Percentiles rank a stretch among this genome's conserved stretches.
Conservation (phyloP, 2,329 filamentous ascomycete genomes). For the Trichoderma pleuroti region DNA sequence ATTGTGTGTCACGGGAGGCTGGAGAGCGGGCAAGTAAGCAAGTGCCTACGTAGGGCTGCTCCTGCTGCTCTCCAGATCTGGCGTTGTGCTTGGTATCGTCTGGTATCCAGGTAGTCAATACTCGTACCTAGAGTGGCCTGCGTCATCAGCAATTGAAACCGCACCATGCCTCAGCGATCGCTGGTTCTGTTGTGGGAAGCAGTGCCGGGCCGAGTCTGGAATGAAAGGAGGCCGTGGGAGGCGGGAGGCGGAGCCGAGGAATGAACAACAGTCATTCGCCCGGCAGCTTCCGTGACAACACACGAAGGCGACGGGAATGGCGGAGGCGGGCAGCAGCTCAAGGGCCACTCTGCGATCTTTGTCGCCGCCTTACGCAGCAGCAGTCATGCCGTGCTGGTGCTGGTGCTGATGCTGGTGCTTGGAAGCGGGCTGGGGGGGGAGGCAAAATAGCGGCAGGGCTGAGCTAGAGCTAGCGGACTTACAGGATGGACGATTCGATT, state of each 20-base stretch:
- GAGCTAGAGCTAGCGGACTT: constrained; percentile 1
- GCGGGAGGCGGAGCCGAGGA: constrained; percentile 21
- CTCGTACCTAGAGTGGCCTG: constrained; percentile 4
- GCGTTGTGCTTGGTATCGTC: not conserved
- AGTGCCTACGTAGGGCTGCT: not conserved
- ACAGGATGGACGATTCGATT: not conserved
- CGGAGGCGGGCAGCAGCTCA: constrained; percentile 12
- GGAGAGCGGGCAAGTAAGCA: not conserved
- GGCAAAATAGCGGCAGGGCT: not conserved
- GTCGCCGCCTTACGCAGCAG: constrained; percentile 1
- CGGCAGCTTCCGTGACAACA: constrained; percentile 19
- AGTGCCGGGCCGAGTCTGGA: constrained; percentile 23
- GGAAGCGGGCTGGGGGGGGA: not conserved
- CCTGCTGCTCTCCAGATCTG: constrained; percentile 2
- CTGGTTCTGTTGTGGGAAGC: constrained; percentile 23
- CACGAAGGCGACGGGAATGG: constrained; percentile 14
- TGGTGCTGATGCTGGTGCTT: not conserved
- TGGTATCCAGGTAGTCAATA: too few relatives aligned
- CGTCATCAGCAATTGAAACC: constrained; percentile 16
- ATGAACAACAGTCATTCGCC: constrained; percentile 16
- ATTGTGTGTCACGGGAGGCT: not conserved
- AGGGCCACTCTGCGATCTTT: constrained; percentile 15
- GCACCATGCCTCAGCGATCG: constrained; percentile 20
- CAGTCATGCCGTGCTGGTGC: not conserved
- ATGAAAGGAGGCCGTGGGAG: constrained; percentile 23